These are phyloP conservation scores for Penicillium sumatraense DNA, from an alignment of 2,329 filamentous ascomycete genomes.

Conservation along the genomic window DNA sequence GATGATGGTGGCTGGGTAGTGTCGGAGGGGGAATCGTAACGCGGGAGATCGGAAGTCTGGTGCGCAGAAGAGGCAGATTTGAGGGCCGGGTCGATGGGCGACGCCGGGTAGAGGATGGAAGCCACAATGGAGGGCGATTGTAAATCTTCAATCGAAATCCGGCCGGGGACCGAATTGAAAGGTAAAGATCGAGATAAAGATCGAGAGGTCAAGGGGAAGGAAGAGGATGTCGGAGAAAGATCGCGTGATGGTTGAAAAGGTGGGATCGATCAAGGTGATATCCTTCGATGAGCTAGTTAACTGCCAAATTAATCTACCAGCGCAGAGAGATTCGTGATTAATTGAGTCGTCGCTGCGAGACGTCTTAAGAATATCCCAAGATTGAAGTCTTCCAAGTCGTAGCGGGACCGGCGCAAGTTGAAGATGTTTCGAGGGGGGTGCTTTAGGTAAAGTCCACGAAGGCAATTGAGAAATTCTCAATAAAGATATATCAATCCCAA, in stretches of 20 bases:
- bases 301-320: not conserved
- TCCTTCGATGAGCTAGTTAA: not conserved
- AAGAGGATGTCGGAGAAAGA: not conserved
- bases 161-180: constrained; percentile 38
- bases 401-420: not conserved
- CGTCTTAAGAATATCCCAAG: not conserved
- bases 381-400: not conserved
- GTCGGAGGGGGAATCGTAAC: constrained; percentile 52
- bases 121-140: constrained; percentile 64
- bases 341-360: not conserved
- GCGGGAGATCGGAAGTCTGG: constrained; percentile 37
- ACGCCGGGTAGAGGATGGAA: constrained; percentile 62
- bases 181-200: not conserved
- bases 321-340: not conserved
- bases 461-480: too few relatives aligned
- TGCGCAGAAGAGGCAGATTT: constrained; percentile 51
- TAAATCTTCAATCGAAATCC: constrained; percentile 40
- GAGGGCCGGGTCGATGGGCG: constrained; percentile 58
- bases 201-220: constrained; percentile 8
- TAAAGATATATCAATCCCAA: too few relatives aligned
- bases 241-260: constrained; percentile 8
- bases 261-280: not conserved
- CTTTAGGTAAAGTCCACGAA: constrained; percentile 4
- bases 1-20: constrained; percentile 51
- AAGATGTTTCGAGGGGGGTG: constrained; percentile 1